These are phyloP conservation scores for Zasmidium angulare DNA, from an alignment of 2,329 filamentous ascomycete species.

Conservation along the genomic window DNA sequence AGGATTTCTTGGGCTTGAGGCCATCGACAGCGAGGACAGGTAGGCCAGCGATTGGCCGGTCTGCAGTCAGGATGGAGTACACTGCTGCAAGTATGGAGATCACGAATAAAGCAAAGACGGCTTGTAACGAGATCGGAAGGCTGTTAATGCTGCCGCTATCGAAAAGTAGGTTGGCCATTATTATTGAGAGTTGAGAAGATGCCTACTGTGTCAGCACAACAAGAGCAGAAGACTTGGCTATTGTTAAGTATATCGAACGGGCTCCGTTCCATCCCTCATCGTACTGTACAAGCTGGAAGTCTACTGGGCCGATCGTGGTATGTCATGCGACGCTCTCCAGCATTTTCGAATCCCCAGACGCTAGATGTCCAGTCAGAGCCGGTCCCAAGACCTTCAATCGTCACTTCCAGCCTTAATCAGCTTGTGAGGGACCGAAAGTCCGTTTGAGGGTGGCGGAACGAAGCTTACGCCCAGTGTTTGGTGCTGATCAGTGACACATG, in stretches of 20 bases:
- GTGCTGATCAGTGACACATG: no score
- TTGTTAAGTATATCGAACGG: no score
- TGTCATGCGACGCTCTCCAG: neutral
- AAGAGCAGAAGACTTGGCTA: no score
- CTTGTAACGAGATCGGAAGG: neutral
- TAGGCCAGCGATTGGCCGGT: conserved; percentile 1
- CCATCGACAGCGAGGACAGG: conserved; percentile 2
- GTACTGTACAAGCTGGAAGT: no score
- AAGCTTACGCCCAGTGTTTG: no score
- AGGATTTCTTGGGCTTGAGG: conserved; percentile 3
- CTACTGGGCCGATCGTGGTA: neutral
- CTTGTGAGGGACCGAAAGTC: no score
- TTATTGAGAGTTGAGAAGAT: no score
- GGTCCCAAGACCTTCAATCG: no score
- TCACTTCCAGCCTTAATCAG: no score
- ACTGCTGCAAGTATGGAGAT: neutral
- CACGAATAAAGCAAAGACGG: neutral
- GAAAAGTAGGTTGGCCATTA: neutral
- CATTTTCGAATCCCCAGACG: neutral
- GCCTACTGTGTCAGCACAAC: neutral
- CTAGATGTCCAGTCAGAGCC: no score
- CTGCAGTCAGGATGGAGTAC: neutral
- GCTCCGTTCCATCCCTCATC: no score
- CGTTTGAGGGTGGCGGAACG: no score
- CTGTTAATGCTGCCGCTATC: neutral